phyloP scores from a whole-genome alignment of 345 rosid genomes.

The Punica granatum region DNA sequence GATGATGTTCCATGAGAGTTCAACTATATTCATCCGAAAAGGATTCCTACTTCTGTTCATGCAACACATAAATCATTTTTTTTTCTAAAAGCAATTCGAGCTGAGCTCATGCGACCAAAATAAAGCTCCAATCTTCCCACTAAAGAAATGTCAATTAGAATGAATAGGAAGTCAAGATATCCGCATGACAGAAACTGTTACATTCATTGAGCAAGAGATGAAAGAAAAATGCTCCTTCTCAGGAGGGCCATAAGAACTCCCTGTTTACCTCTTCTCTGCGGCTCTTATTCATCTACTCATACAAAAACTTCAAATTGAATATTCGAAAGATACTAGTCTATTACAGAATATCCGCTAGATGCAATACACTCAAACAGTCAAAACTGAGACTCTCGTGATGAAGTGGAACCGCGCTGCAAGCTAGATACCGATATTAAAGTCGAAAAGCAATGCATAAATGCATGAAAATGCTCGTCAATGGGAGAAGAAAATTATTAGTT shows the following conservation, averaged over 20 bases:
- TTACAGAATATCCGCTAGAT: neutral
- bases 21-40: too few relatives aligned
- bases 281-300: neutral
- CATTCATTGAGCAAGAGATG: neutral
- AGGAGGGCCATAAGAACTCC: neutral
- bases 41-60: too few relatives aligned
- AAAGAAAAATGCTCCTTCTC: neutral
- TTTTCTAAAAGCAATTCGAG: too few relatives aligned
- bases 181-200: too few relatives aligned
- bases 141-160: neutral
- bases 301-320: neutral
- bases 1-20: too few relatives aligned
- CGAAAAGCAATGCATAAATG: neutral
- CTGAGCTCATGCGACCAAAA: neutral
- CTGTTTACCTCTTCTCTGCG: neutral
- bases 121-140: too few relatives aligned
- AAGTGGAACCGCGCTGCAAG: neutral
- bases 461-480: neutral
- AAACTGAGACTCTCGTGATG: too few relatives aligned
- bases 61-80: too few relatives aligned
- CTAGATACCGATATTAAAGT: neutral
- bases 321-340: neutral
- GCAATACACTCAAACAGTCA: too few relatives aligned
- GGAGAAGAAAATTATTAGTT: too few relatives aligned
- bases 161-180: neutral